phyloP scores from a whole-genome alignment of 768 basidiomycete genomes.

The Tulasnella calospora region DNA sequence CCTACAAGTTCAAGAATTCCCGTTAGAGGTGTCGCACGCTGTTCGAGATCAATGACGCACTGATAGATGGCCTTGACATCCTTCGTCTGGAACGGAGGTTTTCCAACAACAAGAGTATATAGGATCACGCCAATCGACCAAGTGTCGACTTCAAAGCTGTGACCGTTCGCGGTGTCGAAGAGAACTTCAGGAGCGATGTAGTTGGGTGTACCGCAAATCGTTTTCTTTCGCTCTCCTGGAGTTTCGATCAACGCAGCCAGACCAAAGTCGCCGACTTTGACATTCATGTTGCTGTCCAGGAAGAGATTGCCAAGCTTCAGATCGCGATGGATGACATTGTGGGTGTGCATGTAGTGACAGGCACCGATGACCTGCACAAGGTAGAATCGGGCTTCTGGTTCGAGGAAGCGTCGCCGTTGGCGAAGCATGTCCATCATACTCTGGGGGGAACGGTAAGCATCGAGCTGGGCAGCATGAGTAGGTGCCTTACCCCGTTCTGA shows the following conservation, averaged over 20 bases:
- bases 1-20: constrained; percentile 39
- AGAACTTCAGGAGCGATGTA: constrained; percentile 98
- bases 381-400: constrained; percentile 89
- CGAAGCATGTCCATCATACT: constrained; percentile 77
- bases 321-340: constrained; percentile 96
- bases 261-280: constrained; percentile 97
- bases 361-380: constrained; percentile 93
- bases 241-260: constrained; percentile 94
- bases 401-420: constrained; percentile 77
- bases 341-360: constrained; percentile 94
- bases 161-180: constrained; percentile 91
- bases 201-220: constrained; percentile 97
- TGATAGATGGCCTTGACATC: constrained; percentile 96
- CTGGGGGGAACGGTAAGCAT: constrained; percentile 26
- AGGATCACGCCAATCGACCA: constrained; percentile 98
- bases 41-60: constrained; percentile 41
- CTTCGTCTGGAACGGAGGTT: constrained; percentile 98
- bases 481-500: constrained; percentile 56
- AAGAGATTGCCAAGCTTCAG: constrained; percentile 95
- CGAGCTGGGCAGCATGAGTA: not conserved
- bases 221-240: constrained; percentile 95
- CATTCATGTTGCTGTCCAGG: constrained; percentile 84
- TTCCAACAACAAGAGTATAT: constrained; percentile 84
- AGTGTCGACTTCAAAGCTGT: constrained; percentile 97
- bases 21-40: not conserved